Percentiles rank a stretch among this genome's conserved stretches.
phyloP scores from a whole-genome alignment of 2,329 filamentous ascomycete species.

The Fusarium sp. region DNA sequence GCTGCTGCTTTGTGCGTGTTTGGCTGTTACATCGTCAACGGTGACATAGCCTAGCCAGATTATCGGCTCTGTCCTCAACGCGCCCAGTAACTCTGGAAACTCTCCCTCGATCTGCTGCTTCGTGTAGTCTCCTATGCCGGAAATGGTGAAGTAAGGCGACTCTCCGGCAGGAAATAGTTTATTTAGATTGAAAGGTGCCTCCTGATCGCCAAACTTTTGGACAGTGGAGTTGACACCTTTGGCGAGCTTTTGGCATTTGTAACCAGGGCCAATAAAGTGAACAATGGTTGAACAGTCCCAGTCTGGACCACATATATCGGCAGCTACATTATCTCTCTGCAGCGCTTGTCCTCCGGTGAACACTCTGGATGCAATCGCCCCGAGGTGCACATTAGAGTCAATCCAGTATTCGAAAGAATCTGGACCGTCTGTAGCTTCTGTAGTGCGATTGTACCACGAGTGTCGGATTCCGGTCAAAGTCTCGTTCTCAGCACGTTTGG shows the following conservation, averaged over 20 bases:
- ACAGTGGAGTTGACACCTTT: neutral
- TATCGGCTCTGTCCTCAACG: slow-evolving; percentile 31
- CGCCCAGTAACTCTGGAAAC: slow-evolving; percentile 16
- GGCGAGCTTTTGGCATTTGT: slow-evolving; percentile 26
- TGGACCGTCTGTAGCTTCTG: neutral
- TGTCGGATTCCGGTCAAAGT: slow-evolving; percentile 19
- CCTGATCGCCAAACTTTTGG: neutral
- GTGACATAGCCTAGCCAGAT: slow-evolving; percentile 38
- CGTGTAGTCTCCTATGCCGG: slow-evolving; percentile 31
- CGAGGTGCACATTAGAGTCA: slow-evolving; percentile 10
- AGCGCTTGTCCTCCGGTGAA: slow-evolving; percentile 26
- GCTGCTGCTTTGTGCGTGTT: neutral
- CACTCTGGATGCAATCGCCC: slow-evolving; percentile 20
- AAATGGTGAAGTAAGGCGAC: slow-evolving; percentile 22
- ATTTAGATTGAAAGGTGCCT: slow-evolving; percentile 34
- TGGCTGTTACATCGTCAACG: slow-evolving; percentile 14
- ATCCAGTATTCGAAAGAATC: slow-evolving; percentile 38
- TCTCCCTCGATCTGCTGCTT: slow-evolving; percentile 7
- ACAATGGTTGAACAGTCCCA: slow-evolving; percentile 39
- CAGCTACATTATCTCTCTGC: slow-evolving; percentile 16
- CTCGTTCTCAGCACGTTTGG: slow-evolving; percentile 1
- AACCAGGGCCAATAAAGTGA: slow-evolving; percentile 35
- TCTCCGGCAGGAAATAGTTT: slow-evolving; percentile 19
- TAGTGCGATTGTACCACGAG: slow-evolving; percentile 25
- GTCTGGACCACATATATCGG: slow-evolving; percentile 23